Evolutionary conservation across 2,329 filamentous ascomycete species (phyloP), one percentile per base, ranked within the genome.

Genomic region (Phialemonium atrogriseum): DNA sequence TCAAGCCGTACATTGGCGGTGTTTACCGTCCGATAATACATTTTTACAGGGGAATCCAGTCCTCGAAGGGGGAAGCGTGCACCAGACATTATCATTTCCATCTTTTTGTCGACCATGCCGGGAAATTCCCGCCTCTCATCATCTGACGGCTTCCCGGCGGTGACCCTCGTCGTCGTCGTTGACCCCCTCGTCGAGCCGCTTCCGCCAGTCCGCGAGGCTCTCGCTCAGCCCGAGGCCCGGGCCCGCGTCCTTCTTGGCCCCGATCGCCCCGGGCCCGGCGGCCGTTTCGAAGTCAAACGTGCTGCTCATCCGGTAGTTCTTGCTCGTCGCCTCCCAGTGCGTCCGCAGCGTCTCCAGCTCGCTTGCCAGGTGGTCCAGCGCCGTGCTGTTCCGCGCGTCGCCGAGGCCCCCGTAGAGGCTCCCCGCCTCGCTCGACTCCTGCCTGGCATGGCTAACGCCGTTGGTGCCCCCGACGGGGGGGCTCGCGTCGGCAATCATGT

Each of bases 281-380:
- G 43, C 33, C n/a, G n/a, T n/a, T 35, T 94, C 88, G 46, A 93
- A 88, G 52, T 95, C 88, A 47, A 94, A 93, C 31, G 83, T 78
- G 49, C 81, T 88, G 57, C 85, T 94, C 26, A 95, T 64, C 15
- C 91, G 81, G 56, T 96, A 95, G 49, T 85, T 93, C 58, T 93
- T 91, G 62, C 89, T 95, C 10, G 87, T 94, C 23, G 81, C 85
- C 60, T 96, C 87, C 91, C 91, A 98, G 48, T 95, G 88, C 32
- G 70, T 84, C 32, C 89, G 77, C 28, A 98, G 68, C 10, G 84
- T 83, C 54, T 98, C 91, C 7, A 98, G 76, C 61, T 98, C 91
- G 41, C 77, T 86, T 9, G 91, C 89, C 15, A 98, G 73, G 42
- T 81, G 91, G 57, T 98, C 91, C 13, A 98, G 71, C 4, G 88